Percentiles rank a stretch among this genome's conserved stretches.
Conservation (phyloP, 495 filamentous ascomycete species). For the Trichocladium uniseriatum region DNA sequence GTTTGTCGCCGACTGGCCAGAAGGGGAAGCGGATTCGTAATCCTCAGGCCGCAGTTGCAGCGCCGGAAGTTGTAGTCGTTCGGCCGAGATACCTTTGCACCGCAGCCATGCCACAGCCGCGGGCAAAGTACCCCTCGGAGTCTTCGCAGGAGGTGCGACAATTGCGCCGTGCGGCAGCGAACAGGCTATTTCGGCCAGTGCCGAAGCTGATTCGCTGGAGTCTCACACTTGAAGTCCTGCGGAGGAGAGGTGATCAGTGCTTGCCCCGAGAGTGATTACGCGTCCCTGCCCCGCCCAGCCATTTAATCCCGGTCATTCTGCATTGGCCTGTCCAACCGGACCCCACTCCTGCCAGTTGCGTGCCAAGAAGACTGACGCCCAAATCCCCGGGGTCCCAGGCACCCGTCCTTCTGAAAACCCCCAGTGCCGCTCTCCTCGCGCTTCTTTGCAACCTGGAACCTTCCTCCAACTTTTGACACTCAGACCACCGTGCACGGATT, state of each 20-base stretch:
- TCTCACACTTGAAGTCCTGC: not conserved
- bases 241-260: conserved; percentile 7
- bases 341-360: conserved; percentile 16
- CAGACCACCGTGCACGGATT: not conserved
- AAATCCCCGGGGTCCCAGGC: conserved; percentile 16
- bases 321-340: conserved; percentile 23
- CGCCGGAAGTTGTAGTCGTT: not conserved
- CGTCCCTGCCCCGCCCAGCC: conserved; percentile 27
- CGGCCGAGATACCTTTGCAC: not conserved
- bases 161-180: conserved; percentile 18
- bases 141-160: no score
- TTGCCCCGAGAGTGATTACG: conserved; percentile 24
- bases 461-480: not conserved
- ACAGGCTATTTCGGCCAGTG: conserved; percentile 15
- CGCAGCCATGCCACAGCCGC: not conserved
- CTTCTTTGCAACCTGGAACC: conserved; percentile 1
- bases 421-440: conserved; percentile 18
- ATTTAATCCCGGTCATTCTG: conserved; percentile 18
- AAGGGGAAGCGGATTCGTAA: conserved; percentile 26
- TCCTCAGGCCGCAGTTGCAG: conserved; percentile 25
- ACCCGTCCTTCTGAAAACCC: conserved; percentile 29
- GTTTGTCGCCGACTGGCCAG: no score
- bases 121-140: no score
- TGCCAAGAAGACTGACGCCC: conserved; percentile 22
- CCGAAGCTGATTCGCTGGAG: conserved; percentile 5